These are phyloP conservation scores for Syncephalastrum contaminatum DNA, from an alignment of 371 early-diverging fungal species.

Conservation along the genomic window DNA sequence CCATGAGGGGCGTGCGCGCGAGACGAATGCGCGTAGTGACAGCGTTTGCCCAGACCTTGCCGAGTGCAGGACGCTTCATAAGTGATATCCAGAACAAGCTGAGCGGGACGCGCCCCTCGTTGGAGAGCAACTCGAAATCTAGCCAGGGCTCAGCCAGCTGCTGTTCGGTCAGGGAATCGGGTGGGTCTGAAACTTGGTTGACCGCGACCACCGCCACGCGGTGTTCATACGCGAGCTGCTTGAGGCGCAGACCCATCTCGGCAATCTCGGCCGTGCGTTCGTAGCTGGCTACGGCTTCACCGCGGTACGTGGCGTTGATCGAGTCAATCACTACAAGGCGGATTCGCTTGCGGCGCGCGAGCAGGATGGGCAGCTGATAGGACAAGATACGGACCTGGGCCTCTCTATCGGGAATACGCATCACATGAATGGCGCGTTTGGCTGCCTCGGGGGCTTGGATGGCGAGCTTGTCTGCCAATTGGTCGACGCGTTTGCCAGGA, in stretches of 20 bases:
- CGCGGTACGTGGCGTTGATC: slow-evolving; percentile 76
- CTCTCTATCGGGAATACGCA: slow-evolving; percentile 67
- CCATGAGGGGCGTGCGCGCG: slow-evolving; percentile 40
- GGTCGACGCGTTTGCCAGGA: slow-evolving; percentile 50
- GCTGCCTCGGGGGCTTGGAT: slow-evolving; percentile 9
- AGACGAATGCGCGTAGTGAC: slow-evolving; percentile 70
- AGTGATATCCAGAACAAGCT: slow-evolving; percentile 47
- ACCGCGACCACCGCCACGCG: slow-evolving; percentile 60
- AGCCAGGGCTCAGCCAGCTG: slow-evolving; percentile 26
- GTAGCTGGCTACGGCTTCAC: slow-evolving; percentile 31
- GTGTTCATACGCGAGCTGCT: slow-evolving; percentile 58
- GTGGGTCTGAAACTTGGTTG: slow-evolving; percentile 44
- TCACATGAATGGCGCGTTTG: slow-evolving; percentile 49
- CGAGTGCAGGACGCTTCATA: slow-evolving; percentile 64
- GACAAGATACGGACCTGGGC: slow-evolving; percentile 67
- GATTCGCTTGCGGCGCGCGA: slow-evolving; percentile 44
- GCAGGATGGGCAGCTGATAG: slow-evolving; percentile 68
- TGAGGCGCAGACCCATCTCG: slow-evolving; percentile 60
- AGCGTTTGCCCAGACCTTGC: slow-evolving; percentile 76
- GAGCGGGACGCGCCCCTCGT: slow-evolving; percentile 24
- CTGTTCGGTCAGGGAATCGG: slow-evolving; percentile 1
- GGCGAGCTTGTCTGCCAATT: slow-evolving; percentile 24
- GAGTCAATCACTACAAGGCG: slow-evolving; percentile 82
- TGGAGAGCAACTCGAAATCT: slow-evolving; percentile 22
- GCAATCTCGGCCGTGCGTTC: slow-evolving; percentile 56